Evolutionary conservation across 306 rosid genomes (phyloP), one percentile per base, ranked within the genome.

Genomic region (Datisca glomerata): DNA sequence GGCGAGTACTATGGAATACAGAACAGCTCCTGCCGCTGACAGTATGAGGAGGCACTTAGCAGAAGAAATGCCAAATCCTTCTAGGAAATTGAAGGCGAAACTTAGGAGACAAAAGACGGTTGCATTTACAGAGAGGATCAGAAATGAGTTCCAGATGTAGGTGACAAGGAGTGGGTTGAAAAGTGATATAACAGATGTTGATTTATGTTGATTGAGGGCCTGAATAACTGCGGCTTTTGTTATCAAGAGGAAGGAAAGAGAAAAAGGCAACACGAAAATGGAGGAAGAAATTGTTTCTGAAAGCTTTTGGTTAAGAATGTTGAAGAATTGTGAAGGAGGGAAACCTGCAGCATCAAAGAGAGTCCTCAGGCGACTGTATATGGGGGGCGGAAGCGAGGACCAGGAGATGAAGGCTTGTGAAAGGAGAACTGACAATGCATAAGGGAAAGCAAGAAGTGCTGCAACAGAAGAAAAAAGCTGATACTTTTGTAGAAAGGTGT

Each of bases 1-100:
- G 32, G 97, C 93, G 24, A 89, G 79, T 28, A 75, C 72, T 35
- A 83, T 60, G n/a, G 97, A 83, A 47, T 83, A 89, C n/a, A 83
- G 43, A 64, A 83, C 64, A 8, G 76, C 93, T 47, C 95, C 95
- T 2, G 65, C 15, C 1, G 70, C 77, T n/a, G 95, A 89, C 12
- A 80, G 41, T 42, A 80, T 60, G 29, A 79, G 64, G 25, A 72
- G 10, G 36, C 37, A 22, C 36, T 48, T 32, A 28, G 67, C 52
- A 1, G 94, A 59, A 34, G 61, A 47, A 46, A 55, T 55, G 2
- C 80, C 78, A 25, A 76, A 35, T 17, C 65, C 70, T 15, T 80
- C 74, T 16, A 63, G 21, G 35, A 48, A 56, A 47, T 67, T 69
- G 75, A 83, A 83, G 57, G 78, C 80, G 23, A 89, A 51, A 66